phyloP scores from a whole-genome alignment of 768 basidiomycete genomes.

The Grammothele lineata region DNA sequence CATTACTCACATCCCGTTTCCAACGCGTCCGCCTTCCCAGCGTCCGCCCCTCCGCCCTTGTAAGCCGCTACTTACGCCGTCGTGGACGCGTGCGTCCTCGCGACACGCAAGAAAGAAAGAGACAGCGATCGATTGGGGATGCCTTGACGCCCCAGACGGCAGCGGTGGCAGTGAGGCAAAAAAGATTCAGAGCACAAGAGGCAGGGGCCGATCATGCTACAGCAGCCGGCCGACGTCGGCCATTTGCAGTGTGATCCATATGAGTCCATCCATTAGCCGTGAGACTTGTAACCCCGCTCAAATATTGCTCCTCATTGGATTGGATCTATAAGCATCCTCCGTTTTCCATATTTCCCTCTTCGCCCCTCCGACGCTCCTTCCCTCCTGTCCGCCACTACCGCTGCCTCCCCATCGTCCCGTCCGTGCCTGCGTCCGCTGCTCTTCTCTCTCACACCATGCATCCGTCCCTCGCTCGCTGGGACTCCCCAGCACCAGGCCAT shows the following conservation, averaged over 20 bases:
- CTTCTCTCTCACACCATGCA: too few species aligned
- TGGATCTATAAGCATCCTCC: constrained; percentile 19
- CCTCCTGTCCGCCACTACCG: constrained; percentile 13
- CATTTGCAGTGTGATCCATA: constrained; percentile 12
- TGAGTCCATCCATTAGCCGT: constrained; percentile 17
- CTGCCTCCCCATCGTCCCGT: constrained; percentile 8
- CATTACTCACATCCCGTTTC: neutral
- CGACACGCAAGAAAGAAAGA: neutral
- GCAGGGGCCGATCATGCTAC: constrained; percentile 14
- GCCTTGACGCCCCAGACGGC: constrained; percentile 1
- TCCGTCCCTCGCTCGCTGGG: constrained; percentile 14
- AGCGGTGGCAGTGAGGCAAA: constrained; percentile 2
- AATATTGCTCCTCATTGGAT: constrained; percentile 9
- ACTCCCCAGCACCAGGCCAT: too few species aligned
- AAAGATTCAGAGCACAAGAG: constrained; percentile 8
- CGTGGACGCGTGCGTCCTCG: too few species aligned
- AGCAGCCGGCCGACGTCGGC: constrained; percentile 22
- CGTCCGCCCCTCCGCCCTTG: neutral
- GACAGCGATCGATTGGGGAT: neutral
- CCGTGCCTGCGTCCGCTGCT: too few species aligned
- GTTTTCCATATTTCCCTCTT: constrained; percentile 6
- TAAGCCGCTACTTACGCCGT: neutral
- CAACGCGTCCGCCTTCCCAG: constrained; percentile 4
- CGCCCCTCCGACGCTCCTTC: constrained; percentile 11
- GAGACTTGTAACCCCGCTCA: constrained; percentile 18